Percentiles rank a stretch among this genome's conserved stretches.
Evolutionary conservation across 371 early-diverging fungal species (phyloP).

Genomic region (Circinella umbellata): DNA sequence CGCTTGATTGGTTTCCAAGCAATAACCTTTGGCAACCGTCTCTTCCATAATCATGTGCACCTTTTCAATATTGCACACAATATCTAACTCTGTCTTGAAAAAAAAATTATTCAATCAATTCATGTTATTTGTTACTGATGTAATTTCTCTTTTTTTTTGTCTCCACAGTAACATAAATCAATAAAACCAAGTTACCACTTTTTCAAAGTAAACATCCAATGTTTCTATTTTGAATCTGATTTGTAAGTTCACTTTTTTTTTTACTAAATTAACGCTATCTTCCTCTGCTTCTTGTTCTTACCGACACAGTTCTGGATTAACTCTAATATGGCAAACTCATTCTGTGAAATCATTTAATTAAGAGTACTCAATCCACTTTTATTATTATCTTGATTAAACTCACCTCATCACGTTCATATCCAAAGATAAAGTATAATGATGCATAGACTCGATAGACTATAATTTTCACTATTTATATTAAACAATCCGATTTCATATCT

Average conservation of each 20-base stretch:
- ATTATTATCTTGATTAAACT: constrained; percentile 22
- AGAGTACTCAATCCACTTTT: background rate
- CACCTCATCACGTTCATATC: constrained; percentile 29
- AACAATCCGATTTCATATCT: no score
- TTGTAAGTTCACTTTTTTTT: background rate
- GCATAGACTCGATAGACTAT: constrained; percentile 49
- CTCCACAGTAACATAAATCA: background rate
- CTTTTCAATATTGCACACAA: constrained; percentile 54
- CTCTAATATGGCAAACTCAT: constrained; percentile 52
- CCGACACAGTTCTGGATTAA: constrained; percentile 54
- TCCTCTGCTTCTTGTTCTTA: constrained; percentile 23
- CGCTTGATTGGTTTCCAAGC: constrained; percentile 36
- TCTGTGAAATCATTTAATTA: constrained; percentile 26
- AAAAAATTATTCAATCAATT: constrained; percentile 9
- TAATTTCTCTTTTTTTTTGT: background rate
- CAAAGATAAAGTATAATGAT: constrained; percentile 51
- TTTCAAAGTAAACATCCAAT: constrained; percentile 50
- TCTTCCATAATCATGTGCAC: constrained; percentile 58
- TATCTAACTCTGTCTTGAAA: constrained; percentile 52
- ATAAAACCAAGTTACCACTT: constrained; percentile 32
- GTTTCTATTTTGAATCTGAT: constrained; percentile 27
- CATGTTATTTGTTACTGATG: background rate
- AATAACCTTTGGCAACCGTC: constrained; percentile 44
- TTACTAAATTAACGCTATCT: constrained; percentile 1
- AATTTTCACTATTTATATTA: no score